Percentiles rank a stretch among this genome's conserved stretches.
These are phyloP conservation scores for Cytospora piceae DNA, from an alignment of 2,329 filamentous ascomycete genomes.

Conservation along the genomic window DNA sequence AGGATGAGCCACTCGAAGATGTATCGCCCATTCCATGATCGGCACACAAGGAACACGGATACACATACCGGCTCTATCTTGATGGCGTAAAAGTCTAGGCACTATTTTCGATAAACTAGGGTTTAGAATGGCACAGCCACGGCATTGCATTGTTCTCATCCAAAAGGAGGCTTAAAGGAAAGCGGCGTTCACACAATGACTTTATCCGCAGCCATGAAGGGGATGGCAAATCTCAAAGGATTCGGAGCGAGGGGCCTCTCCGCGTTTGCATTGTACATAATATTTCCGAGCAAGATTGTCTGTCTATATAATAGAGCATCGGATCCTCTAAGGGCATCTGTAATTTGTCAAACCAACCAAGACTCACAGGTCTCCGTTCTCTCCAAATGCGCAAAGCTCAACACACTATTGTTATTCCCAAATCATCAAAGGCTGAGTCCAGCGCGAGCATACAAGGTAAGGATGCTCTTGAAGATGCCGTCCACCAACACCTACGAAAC, in stretches of 20 bases:
- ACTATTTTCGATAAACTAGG: neutral
- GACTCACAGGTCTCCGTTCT: neutral
- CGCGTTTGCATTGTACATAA: neutral
- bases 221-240: slow-evolving; percentile 1
- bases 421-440: neutral
- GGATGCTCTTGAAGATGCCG: neutral
- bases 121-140: neutral
- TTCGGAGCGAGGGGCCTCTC: neutral
- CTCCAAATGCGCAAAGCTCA: neutral
- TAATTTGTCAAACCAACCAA: neutral
- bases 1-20: neutral
- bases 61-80: neutral
- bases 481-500: neutral
- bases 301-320: neutral
- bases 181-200: neutral
- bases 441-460: neutral
- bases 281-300: neutral
- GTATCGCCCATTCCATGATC: neutral
- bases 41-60: neutral
- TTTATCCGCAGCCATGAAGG: neutral
- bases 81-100: neutral
- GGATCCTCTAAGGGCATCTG: neutral
- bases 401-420: neutral
- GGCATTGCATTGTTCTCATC: slow-evolving; percentile 11
- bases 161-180: neutral